A percentile compares a stretch with the other conserved stretches of the same genome.
Evolutionary conservation across 108 stramenopile genomes (phyloP).

Genomic region (Cylindrotheca closterium): DNA sequence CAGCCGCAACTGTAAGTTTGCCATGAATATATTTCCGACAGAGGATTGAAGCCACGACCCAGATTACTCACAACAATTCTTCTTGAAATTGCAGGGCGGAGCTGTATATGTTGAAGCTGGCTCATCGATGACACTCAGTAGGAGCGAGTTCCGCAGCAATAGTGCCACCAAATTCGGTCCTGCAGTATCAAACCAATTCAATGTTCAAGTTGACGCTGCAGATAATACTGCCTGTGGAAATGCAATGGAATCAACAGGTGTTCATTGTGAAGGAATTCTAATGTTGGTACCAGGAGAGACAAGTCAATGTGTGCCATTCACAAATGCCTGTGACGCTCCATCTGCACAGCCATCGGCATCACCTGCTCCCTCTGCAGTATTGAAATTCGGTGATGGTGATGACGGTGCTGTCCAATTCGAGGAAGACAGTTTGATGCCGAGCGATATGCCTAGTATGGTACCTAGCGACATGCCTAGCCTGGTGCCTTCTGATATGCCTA

Average conservation of each 20-base stretch:
- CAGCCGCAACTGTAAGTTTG: conserved; percentile 6
- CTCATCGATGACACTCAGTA: conserved; percentile 1
- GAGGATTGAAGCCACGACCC: too few species aligned
- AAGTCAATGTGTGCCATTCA: conserved; percentile 6
- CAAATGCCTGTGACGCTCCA: conserved; percentile 7
- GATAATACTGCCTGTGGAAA: conserved; percentile 28
- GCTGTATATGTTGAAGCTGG: conserved; percentile 15
- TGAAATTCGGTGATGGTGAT: background rate
- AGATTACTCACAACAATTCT: too few species aligned
- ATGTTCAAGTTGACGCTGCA: background rate
- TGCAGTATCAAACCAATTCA: conserved; percentile 19
- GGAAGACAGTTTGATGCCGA: background rate
- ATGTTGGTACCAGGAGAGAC: background rate
- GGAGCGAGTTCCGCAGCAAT: conserved; percentile 16
- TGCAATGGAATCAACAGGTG: background rate
- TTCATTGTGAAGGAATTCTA: conserved; percentile 17
- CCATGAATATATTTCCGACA: too few species aligned
- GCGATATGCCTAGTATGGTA: background rate
- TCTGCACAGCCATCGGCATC: background rate
- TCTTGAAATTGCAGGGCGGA: conserved; percentile 24
- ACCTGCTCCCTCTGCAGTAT: background rate
- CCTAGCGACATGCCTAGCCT: background rate
- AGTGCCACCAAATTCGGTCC: conserved; percentile 9
- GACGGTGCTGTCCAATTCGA: background rate
- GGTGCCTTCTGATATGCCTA: background rate